These are phyloP conservation scores for Xylaria venustula DNA, from an alignment of 495 filamentous ascomycete species.

Conservation along the genomic window DNA sequence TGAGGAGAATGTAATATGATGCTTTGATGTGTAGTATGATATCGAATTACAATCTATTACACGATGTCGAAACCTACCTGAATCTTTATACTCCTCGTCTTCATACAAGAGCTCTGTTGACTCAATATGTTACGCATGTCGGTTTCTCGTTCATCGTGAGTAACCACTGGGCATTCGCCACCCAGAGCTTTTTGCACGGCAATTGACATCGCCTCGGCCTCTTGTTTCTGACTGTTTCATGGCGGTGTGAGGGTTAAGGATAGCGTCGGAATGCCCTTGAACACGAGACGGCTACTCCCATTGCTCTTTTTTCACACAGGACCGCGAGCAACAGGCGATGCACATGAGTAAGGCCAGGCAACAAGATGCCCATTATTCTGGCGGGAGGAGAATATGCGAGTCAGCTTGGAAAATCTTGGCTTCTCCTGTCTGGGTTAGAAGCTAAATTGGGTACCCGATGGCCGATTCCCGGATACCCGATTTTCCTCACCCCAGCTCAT, in stretches of 20 bases:
- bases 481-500: not conserved
- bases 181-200: not conserved
- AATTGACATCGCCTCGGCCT: slow-evolving; percentile 4
- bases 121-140: not conserved
- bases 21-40: not conserved
- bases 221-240: not conserved
- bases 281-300: not conserved
- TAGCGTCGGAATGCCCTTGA: not conserved
- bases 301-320: not conserved
- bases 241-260: not conserved
- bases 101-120: not conserved
- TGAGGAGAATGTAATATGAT: too few species aligned
- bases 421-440: not conserved
- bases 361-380: not conserved
- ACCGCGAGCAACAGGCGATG: not conserved
- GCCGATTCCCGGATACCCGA: slow-evolving; percentile 1
- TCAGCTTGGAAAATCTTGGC: slow-evolving; percentile 3
- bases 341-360: not conserved
- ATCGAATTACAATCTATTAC: not conserved
- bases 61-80: not conserved
- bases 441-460: slow-evolving; percentile 1
- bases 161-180: not conserved
- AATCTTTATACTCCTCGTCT: not conserved
- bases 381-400: not conserved
- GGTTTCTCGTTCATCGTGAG: not conserved